These are phyloP conservation scores for Phytophthora pistaciae DNA, from an alignment of 352 stramenopile genomes.

Conservation along the genomic window DNA sequence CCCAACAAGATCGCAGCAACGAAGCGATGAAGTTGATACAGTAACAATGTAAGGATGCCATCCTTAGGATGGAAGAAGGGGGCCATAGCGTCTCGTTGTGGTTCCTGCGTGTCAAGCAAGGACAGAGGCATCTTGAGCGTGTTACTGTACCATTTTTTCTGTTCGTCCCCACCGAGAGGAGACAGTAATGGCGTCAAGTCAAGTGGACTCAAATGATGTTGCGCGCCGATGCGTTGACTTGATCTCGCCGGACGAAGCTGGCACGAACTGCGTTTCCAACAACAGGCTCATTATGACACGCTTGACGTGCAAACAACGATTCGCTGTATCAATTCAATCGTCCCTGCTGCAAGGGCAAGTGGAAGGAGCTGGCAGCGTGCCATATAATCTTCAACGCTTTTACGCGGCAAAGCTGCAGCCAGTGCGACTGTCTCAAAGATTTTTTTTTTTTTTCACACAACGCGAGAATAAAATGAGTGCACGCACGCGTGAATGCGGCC, in stretches of 20 bases:
- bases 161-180: too few relatives aligned
- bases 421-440: not conserved
- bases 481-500: not conserved
- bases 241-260: not conserved
- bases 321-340: not conserved
- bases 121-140: too few relatives aligned
- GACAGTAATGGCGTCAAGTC: not conserved
- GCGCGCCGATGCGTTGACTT: not conserved
- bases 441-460: not conserved
- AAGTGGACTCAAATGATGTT: not conserved
- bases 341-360: not conserved
- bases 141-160: too few relatives aligned
- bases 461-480: not conserved
- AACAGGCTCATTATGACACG: not conserved
- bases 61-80: too few relatives aligned
- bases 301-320: not conserved
- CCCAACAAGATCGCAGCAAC: too few relatives aligned
- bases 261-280: slow-evolving; percentile 2
- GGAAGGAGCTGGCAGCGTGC: not conserved
- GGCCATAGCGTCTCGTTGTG: too few relatives aligned
- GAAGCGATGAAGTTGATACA: too few relatives aligned
- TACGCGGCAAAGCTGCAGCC: not conserved
- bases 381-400: not conserved
- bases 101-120: too few relatives aligned
- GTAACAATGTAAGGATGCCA: too few relatives aligned